Evolutionary conservation across 2,329 filamentous ascomycete genomes (phyloP).

Genomic region (Aspergillus pseudoterreus): DNA sequence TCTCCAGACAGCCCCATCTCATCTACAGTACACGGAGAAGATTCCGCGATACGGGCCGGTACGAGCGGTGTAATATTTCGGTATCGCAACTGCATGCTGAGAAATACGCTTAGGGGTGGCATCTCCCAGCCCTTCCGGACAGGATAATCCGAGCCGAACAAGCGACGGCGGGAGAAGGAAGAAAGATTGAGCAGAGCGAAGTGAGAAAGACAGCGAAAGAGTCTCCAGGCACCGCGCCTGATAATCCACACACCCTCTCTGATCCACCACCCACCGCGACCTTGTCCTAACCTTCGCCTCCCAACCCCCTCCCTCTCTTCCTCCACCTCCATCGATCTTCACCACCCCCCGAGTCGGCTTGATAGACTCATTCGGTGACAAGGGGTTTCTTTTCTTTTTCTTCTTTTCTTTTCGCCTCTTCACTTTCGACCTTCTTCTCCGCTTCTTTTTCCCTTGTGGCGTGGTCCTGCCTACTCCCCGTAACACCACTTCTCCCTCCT

Average conservation of each 20-base stretch:
- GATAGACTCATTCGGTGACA: neutral
- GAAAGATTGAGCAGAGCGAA: slow-evolving; percentile 6
- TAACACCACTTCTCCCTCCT: slow-evolving; percentile 4
- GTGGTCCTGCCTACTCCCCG: no score
- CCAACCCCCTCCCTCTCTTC: slow-evolving; percentile 5
- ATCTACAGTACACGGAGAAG: no score
- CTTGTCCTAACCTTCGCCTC: slow-evolving; percentile 16
- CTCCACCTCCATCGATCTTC: slow-evolving; percentile 14
- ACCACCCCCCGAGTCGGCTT: slow-evolving; percentile 12
- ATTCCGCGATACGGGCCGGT: no score
- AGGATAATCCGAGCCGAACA: slow-evolving; percentile 36
- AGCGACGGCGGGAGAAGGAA: slow-evolving; percentile 26
- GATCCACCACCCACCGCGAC: slow-evolving; percentile 26
- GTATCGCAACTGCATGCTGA: slow-evolving; percentile 23
- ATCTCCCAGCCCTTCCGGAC: slow-evolving; percentile 31
- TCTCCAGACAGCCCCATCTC: no score
- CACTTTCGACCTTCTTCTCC: neutral
- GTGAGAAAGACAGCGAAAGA: slow-evolving; percentile 1
- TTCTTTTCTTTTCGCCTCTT: slow-evolving; percentile 5
- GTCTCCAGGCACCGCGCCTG: slow-evolving; percentile 22
- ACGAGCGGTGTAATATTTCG: no score
- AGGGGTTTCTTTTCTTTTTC: slow-evolving; percentile 3
- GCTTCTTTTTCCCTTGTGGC: no score
- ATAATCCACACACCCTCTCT: slow-evolving; percentile 20
- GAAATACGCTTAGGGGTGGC: slow-evolving; percentile 31